Evolutionary conservation across 495 filamentous ascomycete genomes (phyloP).

Genomic region (Aspergillus panamensis): DNA sequence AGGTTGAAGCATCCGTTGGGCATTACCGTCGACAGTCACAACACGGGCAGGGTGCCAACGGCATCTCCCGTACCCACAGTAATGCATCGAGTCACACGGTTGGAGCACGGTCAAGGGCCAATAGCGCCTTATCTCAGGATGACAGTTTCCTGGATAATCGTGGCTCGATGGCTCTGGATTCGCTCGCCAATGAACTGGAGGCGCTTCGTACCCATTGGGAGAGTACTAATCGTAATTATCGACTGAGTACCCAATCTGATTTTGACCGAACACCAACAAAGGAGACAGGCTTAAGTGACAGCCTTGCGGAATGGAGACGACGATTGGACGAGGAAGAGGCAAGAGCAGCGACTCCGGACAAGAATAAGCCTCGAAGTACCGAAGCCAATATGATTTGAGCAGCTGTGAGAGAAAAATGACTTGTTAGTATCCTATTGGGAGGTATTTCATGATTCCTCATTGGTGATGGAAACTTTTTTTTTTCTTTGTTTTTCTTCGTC

Average conservation of each 20-base stretch:
- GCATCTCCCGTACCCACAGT: slow-evolving; percentile 43
- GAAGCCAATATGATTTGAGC: slow-evolving; percentile 40
- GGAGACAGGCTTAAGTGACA: slow-evolving; percentile 58
- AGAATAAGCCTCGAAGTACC: slow-evolving; percentile 28
- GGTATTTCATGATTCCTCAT: slow-evolving; percentile 13
- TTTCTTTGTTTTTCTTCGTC: neutral
- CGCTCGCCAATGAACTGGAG: slow-evolving; percentile 86
- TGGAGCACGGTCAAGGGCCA: slow-evolving; percentile 36
- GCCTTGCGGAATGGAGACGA: slow-evolving; percentile 71
- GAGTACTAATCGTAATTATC: slow-evolving; percentile 89
- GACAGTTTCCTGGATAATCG: slow-evolving; percentile 63
- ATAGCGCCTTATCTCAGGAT: slow-evolving; percentile 51
- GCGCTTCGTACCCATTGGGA: slow-evolving; percentile 89
- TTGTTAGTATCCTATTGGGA: slow-evolving; percentile 19
- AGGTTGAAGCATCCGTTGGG: slow-evolving; percentile 88
- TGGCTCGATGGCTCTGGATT: slow-evolving; percentile 84
- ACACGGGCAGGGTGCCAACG: slow-evolving; percentile 40
- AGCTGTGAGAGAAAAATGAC: slow-evolving; percentile 15
- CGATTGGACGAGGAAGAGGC: slow-evolving; percentile 63
- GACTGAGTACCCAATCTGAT: slow-evolving; percentile 79
- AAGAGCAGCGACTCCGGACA: slow-evolving; percentile 27
- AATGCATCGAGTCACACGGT: slow-evolving; percentile 44
- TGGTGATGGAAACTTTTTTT: slow-evolving; percentile 7
- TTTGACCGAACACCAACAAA: slow-evolving; percentile 66
- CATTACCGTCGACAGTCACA: slow-evolving; percentile 85